A percentile compares a stretch with the other conserved stretches of the same genome.
These are phyloP conservation scores for Phellopilus nigrolimitatus DNA, from an alignment of 1,284 basidiomycete species.

Conservation along the genomic window DNA sequence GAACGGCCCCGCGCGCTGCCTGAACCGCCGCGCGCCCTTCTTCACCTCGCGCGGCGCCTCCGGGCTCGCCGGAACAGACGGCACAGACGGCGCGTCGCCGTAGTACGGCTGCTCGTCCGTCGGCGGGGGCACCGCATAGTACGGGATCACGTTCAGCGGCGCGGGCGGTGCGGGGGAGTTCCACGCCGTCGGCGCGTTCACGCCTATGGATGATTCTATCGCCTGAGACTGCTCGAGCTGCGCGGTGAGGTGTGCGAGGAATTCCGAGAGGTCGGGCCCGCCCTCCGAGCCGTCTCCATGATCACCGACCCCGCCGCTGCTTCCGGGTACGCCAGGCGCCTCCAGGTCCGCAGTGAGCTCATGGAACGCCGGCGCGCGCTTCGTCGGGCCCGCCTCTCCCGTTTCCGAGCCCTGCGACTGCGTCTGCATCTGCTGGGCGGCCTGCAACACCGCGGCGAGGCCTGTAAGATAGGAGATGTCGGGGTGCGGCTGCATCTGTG, in stretches of 20 bases:
- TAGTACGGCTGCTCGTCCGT: conserved; percentile 1
- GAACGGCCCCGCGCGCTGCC: conserved; percentile 2
- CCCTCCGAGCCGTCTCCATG: not conserved
- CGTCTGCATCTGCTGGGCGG: conserved; percentile 56
- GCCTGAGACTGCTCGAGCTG: conserved; percentile 18
- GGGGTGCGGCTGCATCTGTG: not conserved
- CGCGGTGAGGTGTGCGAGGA: conserved; percentile 17
- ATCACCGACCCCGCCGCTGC: not conserved
- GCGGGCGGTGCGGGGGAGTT: too few relatives aligned
- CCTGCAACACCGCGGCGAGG: conserved; percentile 69
- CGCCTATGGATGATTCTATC: not conserved
- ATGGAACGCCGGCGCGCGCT: conserved; percentile 69
- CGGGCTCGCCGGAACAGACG: not conserved
- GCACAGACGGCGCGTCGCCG: not conserved
- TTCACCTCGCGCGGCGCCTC: conserved; percentile 9
- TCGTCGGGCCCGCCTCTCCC: conserved; percentile 36
- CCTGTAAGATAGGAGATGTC: conserved; percentile 29
- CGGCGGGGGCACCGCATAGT: too few relatives aligned
- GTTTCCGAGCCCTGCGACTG: too few relatives aligned
- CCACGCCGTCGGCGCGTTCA: not conserved
- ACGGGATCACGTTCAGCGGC: not conserved
- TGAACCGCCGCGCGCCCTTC: not conserved
- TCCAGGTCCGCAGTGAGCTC: conserved; percentile 57
- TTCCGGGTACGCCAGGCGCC: not conserved
- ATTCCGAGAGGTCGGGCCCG: conserved; percentile 9